Base-by-base conservation (phyloP, 169 alveolate genomes). In the Cryptosporidium sp. region DNA sequence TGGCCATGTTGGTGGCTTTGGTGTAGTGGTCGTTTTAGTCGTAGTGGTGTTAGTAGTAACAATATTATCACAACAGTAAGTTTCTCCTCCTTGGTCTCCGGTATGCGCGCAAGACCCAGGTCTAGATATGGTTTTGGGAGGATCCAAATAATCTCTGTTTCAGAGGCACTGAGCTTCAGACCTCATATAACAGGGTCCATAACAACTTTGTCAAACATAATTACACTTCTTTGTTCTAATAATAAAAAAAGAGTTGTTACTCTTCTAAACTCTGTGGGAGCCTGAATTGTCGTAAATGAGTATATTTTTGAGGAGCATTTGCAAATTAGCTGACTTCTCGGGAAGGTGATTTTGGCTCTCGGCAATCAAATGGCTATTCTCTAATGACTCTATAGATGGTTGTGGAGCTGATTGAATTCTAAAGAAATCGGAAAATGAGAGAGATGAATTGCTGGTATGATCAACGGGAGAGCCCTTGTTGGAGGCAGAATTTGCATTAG, bases 251-350 rank as follows among this genome's bases (percentile, higher is more conserved):
- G 18, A 3, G 18, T 26, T n/a, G 29, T 8, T 33, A 2, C 45
- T 12, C 29, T 33, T n/a, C 55, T 55, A 73, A 26, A 39, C 55
- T 39, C 86, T 39, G 29, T 50, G 50, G n/a, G 86, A 37, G 39
- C n/a, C 55, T 23, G 86, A 73, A 37, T 73, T 14, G 62, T 80
- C 89, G 35, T 62, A 65, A n/a, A 65, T 48, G 18, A 80, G 89
- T 26, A 80, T 80, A 29, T 80, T 80, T 48, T 43, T 80, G 52
- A 80, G 89, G 29, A 80, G 70, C 67, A 80, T 80, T n/a, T 80
- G 73, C 39, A 80, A 62, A 65, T 80, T 80, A 4, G 73, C 75
- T 26, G 89, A 80, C 26, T 62, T 65, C 18, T 80, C 80, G 8
- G 89, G 75, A 39, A 80, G 55, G 16, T 65, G 71, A 31, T 43